Base-by-base conservation (phyloP, 176 grass and related monocot genomes). In the Eremochloa ophiuroides region DNA sequence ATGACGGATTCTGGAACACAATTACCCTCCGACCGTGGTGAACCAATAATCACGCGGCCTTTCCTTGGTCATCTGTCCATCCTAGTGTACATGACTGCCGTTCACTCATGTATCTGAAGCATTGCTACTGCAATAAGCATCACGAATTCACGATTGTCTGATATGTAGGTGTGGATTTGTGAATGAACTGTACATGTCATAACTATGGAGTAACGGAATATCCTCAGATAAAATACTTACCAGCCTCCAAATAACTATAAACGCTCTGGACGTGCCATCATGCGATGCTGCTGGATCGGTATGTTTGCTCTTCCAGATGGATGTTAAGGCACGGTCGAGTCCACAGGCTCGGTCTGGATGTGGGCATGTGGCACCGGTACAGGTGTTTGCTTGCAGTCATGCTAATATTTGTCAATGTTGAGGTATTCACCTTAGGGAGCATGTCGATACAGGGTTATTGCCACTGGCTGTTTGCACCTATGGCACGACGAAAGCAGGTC, bases 371-470 rank as follows among this genome's bases (percentile, higher is more conserved):
- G 6, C 40, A 28, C 23, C 12, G 23, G 6, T 7, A 40, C n/a
- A 15, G 14, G n/a, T 41, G 6, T 7, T 59, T 69, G 1, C 60
- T 75, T 4, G 61, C 82, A 71, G 62, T 80, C 14, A 86, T 86
- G 83, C 14, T 28, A 42, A 39, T 30, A 66, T 4, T 17, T 34
- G 30, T 5, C 62, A 2, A n/a, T 23, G 34, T 41, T 25, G 37
- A 44, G 68, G 13, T 27, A 44, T 44, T 46, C 39, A 71, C 68
- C 68, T 43, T 69, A 13, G 66, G 25, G 33, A 42, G 56, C 29
- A 65, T 90, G 65, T 93, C 77, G 77, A 62, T n/a, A 5, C 28
- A 10, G 2, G 6, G 7, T 10, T 82, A 82, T 33, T 88, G 81
- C 82, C 87, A 74, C 44, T 88, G 73, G 88, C 18, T 68, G 5